Base-by-base conservation (phyloP, 192 early-diverging fungal species). In the Dissophora ornata region DNA sequence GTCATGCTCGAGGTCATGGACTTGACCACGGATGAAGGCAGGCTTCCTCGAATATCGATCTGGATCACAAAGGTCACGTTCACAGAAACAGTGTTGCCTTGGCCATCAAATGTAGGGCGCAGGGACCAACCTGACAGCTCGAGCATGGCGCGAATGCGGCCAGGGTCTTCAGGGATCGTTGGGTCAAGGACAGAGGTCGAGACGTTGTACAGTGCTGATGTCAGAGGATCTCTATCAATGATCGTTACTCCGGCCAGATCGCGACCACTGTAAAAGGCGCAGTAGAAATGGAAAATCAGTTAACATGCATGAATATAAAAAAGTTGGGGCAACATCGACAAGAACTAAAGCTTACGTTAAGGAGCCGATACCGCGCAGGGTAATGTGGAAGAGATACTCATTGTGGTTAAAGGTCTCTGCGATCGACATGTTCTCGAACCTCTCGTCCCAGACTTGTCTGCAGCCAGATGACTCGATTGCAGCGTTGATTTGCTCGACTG, bases 41-140 rank as follows among this genome's bases (percentile, higher is more conserved):
- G 33, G 3, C 57, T 73, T 0, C 85, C 86, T 56, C 81, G 80
- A 38, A 88, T 75, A 38, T 84, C 84, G 48, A 80, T 54, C 63
- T 86, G 84, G 15, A 81, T 77, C 24, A 87, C 69, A 62, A 82
- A 83, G 0, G 70, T 71, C 1, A 85, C 70, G 26, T 50, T 53
- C 41, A 88, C 79, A 30, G 80, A 65, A 7, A 69, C 71, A 8
- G 60, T 82, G 22, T 55, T 59, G 26, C 84, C 82, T n/a, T 70
- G 61, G 7, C 42, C 58, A 44, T 87, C 80, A 36, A 84, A 78
- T 4, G 73, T 68, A 9, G 86, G 85, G 12, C 68, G 51, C 34
- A 88, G 73, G 10, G 79, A 57, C 85, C 85, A 88, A n/a, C 86
- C 86, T 21, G 78, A 78, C 4, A 86, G 60, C 28, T 82, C 79